Percentiles rank a stretch among this genome's conserved stretches.
These are phyloP conservation scores for Lyophyllum shimeji DNA, from an alignment of 768 basidiomycete genomes.

Conservation along the genomic window DNA sequence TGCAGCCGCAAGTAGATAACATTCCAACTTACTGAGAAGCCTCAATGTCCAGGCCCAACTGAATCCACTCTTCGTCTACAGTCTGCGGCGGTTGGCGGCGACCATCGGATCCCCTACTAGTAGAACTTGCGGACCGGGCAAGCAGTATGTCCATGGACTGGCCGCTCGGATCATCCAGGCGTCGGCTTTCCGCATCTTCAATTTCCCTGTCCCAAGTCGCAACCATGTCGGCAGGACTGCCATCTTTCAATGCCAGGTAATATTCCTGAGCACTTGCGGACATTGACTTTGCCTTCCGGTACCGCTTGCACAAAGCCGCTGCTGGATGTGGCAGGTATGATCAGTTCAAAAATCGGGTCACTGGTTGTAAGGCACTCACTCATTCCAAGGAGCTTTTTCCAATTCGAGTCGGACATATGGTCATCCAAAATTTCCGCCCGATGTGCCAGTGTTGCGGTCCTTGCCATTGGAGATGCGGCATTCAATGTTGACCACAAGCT, in stretches of 20 bases:
- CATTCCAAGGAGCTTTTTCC: slow-evolving; percentile 19
- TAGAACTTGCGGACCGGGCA: neutral
- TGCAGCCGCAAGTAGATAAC: too few species aligned
- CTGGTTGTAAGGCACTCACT: slow-evolving; percentile 7
- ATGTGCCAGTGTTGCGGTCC: slow-evolving; percentile 10
- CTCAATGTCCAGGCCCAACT: neutral
- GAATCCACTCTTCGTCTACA: neutral
- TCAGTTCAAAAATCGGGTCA: neutral
- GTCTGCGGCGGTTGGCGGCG: too few species aligned
- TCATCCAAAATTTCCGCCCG: slow-evolving; percentile 20
- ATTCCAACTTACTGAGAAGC: neutral
- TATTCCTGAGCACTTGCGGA: neutral
- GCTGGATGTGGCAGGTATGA: neutral
- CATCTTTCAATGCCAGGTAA: neutral
- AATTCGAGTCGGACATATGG: slow-evolving; percentile 24
- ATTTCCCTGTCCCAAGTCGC: neutral
- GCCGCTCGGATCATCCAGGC: neutral
- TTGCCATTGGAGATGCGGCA: neutral
- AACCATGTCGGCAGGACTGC: neutral
- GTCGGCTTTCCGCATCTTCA: neutral
- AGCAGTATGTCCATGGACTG: neutral
- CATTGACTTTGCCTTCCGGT: neutral
- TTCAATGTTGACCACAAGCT: slow-evolving; percentile 19
- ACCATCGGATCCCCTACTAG: too few species aligned
- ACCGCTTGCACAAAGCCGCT: neutral